Evolutionary conservation across 371 early-diverging fungal genomes (phyloP).

Genomic region (Mucor plumbeus): DNA sequence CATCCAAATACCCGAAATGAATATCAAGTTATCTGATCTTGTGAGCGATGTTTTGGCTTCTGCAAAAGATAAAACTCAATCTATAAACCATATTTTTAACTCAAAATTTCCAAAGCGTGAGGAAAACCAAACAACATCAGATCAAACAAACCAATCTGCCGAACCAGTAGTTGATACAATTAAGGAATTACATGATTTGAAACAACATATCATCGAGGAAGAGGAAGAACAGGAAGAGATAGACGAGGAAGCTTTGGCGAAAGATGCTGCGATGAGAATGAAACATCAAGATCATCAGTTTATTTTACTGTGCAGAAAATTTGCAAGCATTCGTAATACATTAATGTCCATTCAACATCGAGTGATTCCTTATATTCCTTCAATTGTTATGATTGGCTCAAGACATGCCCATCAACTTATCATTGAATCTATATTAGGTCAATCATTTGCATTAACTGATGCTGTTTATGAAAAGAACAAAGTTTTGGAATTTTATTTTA

Average conservation of each 20-base stretch:
- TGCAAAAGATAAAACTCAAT: slow-evolving; percentile 11
- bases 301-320: slow-evolving; percentile 86
- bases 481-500: slow-evolving; percentile 10
- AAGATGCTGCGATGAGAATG: slow-evolving; percentile 9
- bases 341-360: slow-evolving; percentile 80
- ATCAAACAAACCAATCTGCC: background rate
- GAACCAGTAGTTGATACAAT: slow-evolving; percentile 3
- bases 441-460: slow-evolving; percentile 68
- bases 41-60: slow-evolving; percentile 37
- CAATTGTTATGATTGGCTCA: slow-evolving; percentile 95
- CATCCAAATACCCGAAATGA: slow-evolving; percentile 45
- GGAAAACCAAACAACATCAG: slow-evolving; percentile 5
- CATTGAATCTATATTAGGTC: slow-evolving; percentile 96
- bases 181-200: background rate
- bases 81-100: slow-evolving; percentile 26
- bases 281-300: slow-evolving; percentile 67
- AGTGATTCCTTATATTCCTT: slow-evolving; percentile 83
- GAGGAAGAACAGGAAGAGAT: slow-evolving; percentile 16
- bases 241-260: slow-evolving; percentile 8
- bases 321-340: slow-evolving; percentile 91
- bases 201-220: slow-evolving; percentile 8
- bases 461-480: background rate
- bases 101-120: slow-evolving; percentile 6
- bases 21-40: slow-evolving; percentile 37
- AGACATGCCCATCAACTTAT: slow-evolving; percentile 71